A percentile compares a stretch with the other conserved stretches of the same genome.
Evolutionary conservation across 306 rosid species (phyloP).

Genomic region (Sicyos baderoa): DNA sequence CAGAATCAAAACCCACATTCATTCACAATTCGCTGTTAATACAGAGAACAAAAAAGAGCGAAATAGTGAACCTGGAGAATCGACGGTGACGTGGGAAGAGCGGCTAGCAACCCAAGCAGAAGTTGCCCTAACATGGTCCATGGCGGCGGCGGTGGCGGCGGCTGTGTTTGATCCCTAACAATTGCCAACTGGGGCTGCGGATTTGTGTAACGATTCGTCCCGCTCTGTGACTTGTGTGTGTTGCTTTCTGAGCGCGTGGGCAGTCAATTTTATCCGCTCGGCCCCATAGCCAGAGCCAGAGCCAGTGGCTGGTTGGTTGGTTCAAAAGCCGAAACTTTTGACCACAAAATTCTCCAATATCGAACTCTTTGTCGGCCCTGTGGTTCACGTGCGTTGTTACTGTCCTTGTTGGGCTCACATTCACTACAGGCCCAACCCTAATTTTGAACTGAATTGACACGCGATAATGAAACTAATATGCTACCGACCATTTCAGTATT

Average conservation of each 20-base stretch:
- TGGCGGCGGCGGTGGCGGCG: no score
- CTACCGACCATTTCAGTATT: no score
- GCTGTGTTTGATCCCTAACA: no score
- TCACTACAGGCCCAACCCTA: no score
- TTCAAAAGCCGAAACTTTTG: background rate
- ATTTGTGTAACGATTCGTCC: background rate
- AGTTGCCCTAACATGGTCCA: constrained; percentile 79
- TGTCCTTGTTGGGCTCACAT: no score
- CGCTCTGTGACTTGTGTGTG: no score
- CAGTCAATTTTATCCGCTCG: background rate
- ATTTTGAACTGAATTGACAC: no score
- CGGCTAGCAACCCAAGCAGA: constrained; percentile 88
- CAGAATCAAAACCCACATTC: constrained; percentile 10
- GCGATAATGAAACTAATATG: no score
- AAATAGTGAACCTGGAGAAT: constrained; percentile 49
- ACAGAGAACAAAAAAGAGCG: background rate
- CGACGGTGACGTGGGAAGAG: constrained; percentile 76
- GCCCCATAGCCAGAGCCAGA: background rate
- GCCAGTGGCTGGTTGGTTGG: background rate
- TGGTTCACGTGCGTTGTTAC: no score
- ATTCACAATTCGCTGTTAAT: background rate
- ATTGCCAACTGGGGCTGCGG: background rate
- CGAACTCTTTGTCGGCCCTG: background rate
- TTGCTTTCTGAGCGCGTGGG: constrained; percentile 5
- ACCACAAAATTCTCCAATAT: background rate